Base-by-base conservation (phyloP, 2,329 filamentous ascomycete genomes). In the Neofusicoccum umdonicola region DNA sequence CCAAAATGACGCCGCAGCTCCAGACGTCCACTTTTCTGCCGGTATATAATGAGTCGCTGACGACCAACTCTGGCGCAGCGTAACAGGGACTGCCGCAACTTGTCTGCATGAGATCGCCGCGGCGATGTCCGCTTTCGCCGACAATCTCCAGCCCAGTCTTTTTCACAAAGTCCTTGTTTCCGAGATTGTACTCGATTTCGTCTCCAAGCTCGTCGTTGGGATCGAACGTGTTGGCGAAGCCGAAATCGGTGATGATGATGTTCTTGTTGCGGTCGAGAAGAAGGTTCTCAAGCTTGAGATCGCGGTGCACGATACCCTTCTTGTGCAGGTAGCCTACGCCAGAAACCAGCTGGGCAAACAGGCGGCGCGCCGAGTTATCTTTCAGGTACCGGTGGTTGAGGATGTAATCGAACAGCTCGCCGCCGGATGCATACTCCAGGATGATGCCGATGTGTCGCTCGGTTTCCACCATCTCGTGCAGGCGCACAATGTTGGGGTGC, bases 181-280 rank as follows among this genome's bases (percentile, higher is more conserved):
- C 86, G 22, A 99, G 81, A 68, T 93, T 91, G 72, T 92, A 87
- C 78, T 98, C 95, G 69, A 97, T 90, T 66, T 97, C 93, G 66
- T 97, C 92, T 4, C 87, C 87, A 44, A 99, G 84, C 76, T 97
- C 93, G 73, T 99, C 95, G 41, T 83, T 81, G 0, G 95, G 87
- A 73, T 97, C 91, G 74, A 99, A 99, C 0, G 93, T 98, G 78
- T 99, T 99, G 70, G 95, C 95, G 76, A 99, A 99, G 17, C 95
- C 95, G 79, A 99, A 99, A 79, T 99, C 95, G 15, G 95, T 99
- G 74, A 99, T 99, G 80, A 99, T 99, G 74, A 99, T 98, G 81
- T 99, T 99, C 68, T 93, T 90, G 75, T 99, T 97, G 68, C 94
- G 90, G 79, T 99, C 95, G 60, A 99, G 85, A 42, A 99, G 85